These are phyloP conservation scores for Mycoemilia scoparia DNA, from an alignment of 192 early-diverging fungal genomes.

Conservation along the genomic window DNA sequence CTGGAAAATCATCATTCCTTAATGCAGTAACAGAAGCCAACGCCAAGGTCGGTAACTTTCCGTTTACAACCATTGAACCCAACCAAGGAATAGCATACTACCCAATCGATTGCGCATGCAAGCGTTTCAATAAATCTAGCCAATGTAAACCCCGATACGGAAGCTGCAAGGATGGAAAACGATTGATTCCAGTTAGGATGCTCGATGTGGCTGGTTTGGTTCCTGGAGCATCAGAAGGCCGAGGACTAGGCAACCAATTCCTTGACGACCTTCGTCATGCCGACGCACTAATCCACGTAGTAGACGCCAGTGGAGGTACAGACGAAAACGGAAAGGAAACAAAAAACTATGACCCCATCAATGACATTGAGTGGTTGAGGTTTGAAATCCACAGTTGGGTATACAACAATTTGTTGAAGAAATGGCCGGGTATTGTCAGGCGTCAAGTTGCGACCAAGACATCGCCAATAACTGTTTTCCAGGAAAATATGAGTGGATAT, in stretches of 20 bases:
- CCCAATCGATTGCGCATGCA: constrained; percentile 53
- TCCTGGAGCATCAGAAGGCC: constrained; percentile 58
- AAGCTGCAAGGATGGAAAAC: constrained; percentile 40
- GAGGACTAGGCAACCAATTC: constrained; percentile 62
- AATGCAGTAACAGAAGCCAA: constrained; percentile 65
- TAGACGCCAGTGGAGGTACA: constrained; percentile 68
- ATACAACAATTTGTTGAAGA: constrained; percentile 45
- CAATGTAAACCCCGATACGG: constrained; percentile 60
- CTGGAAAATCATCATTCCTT: constrained; percentile 66
- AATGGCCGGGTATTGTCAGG: constrained; percentile 47
- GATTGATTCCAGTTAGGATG: constrained; percentile 51
- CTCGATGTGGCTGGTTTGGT: constrained; percentile 72
- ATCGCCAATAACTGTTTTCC: constrained; percentile 15
- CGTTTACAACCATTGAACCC: constrained; percentile 75
- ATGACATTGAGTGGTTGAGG: constrained; percentile 69
- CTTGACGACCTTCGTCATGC: constrained; percentile 63
- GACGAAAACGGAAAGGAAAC: constrained; percentile 61
- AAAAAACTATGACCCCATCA: constrained; percentile 60
- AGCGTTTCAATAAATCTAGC: constrained; percentile 23
- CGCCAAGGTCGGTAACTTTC: constrained; percentile 70
- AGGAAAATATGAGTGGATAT: constrained; percentile 26
- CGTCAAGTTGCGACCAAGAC: constrained; percentile 39
- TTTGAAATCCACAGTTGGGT: constrained; percentile 60
- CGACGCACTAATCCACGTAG: constrained; percentile 65
- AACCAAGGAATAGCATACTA: constrained; percentile 66